phyloP scores from a whole-genome alignment of 1,139 yeast genomes.

The Candida neerlandica region DNA sequence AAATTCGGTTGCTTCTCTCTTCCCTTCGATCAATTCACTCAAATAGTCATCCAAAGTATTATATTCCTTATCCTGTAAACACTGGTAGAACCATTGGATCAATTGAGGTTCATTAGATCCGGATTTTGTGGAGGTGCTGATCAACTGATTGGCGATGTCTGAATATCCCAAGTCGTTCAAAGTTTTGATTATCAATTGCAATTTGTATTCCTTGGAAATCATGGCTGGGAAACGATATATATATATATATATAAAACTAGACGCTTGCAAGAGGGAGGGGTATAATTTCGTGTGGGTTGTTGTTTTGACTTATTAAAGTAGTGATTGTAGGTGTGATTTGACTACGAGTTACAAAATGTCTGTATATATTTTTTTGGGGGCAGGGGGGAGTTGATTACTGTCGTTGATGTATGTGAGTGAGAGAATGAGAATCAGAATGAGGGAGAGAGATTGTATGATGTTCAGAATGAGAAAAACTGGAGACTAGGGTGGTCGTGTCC shows the following conservation, averaged over 20 bases:
- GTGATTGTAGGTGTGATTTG: too few species aligned
- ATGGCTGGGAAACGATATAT: constrained; percentile 10
- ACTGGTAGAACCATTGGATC: constrained; percentile 27
- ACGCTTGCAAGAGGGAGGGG: too few species aligned
- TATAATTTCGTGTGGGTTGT: too few species aligned
- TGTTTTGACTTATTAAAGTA: too few species aligned
- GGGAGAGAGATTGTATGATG: background rate
- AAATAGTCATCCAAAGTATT: constrained; percentile 19
- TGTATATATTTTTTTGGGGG: too few species aligned
- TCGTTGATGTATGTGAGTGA: background rate
- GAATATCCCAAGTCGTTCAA: constrained; percentile 34
- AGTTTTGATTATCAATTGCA: constrained; percentile 35
- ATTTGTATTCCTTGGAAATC: constrained; percentile 32
- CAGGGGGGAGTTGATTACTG: background rate
- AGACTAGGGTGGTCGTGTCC: background rate
- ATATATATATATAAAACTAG: too few species aligned
- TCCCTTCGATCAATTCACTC: constrained; percentile 2
- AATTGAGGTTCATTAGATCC: constrained; percentile 6
- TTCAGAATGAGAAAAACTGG: background rate
- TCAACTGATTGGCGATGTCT: constrained; percentile 16
- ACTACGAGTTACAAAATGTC: too few species aligned
- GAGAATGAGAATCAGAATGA: background rate
- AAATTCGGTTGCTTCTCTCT: constrained; percentile 10
- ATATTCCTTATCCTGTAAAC: constrained; percentile 28
- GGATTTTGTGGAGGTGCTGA: constrained; percentile 12